Evolutionary conservation across 495 filamentous ascomycete genomes (phyloP), one percentile per base, ranked within the genome.

Genomic region (Xylaria castorea): DNA sequence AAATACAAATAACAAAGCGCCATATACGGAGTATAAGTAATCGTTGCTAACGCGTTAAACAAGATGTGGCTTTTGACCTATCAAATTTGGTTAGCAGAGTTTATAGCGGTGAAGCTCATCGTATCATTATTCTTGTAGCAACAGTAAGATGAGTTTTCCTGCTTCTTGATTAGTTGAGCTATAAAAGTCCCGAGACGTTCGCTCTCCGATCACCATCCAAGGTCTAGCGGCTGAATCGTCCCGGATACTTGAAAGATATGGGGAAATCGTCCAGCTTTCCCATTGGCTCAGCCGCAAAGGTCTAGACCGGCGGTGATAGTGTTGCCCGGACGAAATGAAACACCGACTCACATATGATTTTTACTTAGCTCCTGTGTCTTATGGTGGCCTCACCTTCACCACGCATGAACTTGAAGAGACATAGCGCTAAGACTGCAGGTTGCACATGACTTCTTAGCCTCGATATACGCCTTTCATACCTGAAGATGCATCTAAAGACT

Each of bases 1-100:
- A 40, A 63, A 63, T 42, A 22, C 60, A 63, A 63, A 63, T 63
- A 63, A 25, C 60, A 1, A 63, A 63, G 36, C 20, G 0, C 1
- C 36, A 25, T 11, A 63, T 25, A 7, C 36, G 27, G 6, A 20
- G n/a, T n/a, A 63, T 40, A n/a, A n/a, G n/a, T n/a, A n/a, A n/a
- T 27, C 20, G 11, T 16, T 9, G 36, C 36, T 63, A 38, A 38
- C 11, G n/a, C 11, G n/a, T 11, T 1, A 7, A 5, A 25, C 34
- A 27, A 63, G 60, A 38, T 63, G 20, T 2, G n/a, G 36, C 60
- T 63, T 14, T 3, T 25, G 16, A 25, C n/a, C n/a, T 40, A 34
- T 58, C 30, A 62, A 22, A 34, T 34, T 3, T 58, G 51, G 34
- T 18, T 22, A 34, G 5, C 18, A 34, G 12, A 34, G 6, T 30